Evolutionary conservation across 2,329 filamentous ascomycete genomes (phyloP).

Genomic region (Cercospora sp.): DNA sequence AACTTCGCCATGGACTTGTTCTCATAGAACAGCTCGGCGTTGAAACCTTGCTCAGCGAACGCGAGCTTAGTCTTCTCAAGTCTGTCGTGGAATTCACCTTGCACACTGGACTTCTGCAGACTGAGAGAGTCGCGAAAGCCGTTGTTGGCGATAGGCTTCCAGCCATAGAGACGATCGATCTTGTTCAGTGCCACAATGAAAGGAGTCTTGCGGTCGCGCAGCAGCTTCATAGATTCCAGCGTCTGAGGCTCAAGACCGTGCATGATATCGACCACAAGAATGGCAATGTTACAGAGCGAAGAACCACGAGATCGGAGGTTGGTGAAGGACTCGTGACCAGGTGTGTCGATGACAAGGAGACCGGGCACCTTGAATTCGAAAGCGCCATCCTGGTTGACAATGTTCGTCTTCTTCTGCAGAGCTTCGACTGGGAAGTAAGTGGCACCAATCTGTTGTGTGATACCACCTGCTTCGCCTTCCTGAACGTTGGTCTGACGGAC

Average conservation of each 20-base stretch:
- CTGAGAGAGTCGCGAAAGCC: conserved; percentile 91
- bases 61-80: conserved; percentile 89
- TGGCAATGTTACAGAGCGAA: conserved; percentile 98
- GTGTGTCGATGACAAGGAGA: conserved; percentile 94
- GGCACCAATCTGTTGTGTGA: conserved; percentile 98
- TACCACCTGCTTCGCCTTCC: conserved; percentile 98
- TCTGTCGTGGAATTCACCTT: conserved; percentile 91
- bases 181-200: conserved; percentile 99
- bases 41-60: conserved; percentile 96
- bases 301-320: conserved; percentile 96
- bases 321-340: conserved; percentile 99
- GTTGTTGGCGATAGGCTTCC: conserved; percentile 99
- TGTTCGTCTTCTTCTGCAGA: conserved; percentile 85
- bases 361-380: conserved; percentile 98
- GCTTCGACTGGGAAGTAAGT: conserved; percentile 98
- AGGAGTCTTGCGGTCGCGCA: conserved; percentile 90
- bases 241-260: conserved; percentile 98
- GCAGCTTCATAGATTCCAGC: conserved; percentile 91
- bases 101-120: conserved; percentile 87
- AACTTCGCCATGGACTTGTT: conserved; percentile 95
- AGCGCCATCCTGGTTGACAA: conserved; percentile 84
- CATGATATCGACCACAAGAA: conserved; percentile 99
- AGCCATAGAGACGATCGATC: conserved; percentile 98
- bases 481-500: conserved; percentile 98
- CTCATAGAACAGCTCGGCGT: conserved; percentile 93